phyloP scores from a whole-genome alignment of 495 filamentous ascomycete species.

The Chlorociboria aeruginascens region DNA sequence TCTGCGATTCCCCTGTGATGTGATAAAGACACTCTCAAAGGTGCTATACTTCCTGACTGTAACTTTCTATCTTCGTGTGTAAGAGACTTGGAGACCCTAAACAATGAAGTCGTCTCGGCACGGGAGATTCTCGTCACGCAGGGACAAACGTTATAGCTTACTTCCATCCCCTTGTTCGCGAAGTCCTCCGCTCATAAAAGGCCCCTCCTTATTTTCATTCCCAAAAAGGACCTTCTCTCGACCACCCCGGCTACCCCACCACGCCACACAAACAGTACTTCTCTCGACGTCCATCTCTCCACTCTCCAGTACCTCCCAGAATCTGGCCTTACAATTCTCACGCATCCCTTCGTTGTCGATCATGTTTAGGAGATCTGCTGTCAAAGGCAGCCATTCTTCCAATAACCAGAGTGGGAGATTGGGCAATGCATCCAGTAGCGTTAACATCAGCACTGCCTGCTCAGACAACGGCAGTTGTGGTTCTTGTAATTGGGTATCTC shows the following conservation, averaged over 20 bases:
- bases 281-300: conserved; percentile 92
- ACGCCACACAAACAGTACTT: conserved; percentile 66
- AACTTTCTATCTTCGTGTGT: too few relatives aligned
- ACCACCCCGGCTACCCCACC: conserved; percentile 72
- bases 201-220: conserved; percentile 11
- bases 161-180: conserved; percentile 17
- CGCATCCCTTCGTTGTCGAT: conserved; percentile 51
- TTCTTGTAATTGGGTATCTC: conserved; percentile 22
- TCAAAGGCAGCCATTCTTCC: conserved; percentile 64
- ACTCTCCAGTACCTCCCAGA: conserved; percentile 73
- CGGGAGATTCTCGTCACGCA: not conserved
- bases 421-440: conserved; percentile 73
- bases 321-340: conserved; percentile 53
- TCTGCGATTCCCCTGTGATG: too few relatives aligned
- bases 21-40: too few relatives aligned
- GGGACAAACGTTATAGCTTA: conserved; percentile 10
- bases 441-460: conserved; percentile 66
- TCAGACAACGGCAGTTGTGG: conserved; percentile 46
- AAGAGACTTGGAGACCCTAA: not conserved
- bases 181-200: conserved; percentile 51
- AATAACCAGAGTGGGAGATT: conserved; percentile 56
- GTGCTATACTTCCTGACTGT: too few relatives aligned
- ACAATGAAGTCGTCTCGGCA: not conserved
- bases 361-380: conserved; percentile 52
- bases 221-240: conserved; percentile 54